A percentile compares a stretch with the other conserved stretches of the same genome.
Evolutionary conservation across 2,329 filamentous ascomycete species (phyloP).

Genomic region (Colletotrichum horii): DNA sequence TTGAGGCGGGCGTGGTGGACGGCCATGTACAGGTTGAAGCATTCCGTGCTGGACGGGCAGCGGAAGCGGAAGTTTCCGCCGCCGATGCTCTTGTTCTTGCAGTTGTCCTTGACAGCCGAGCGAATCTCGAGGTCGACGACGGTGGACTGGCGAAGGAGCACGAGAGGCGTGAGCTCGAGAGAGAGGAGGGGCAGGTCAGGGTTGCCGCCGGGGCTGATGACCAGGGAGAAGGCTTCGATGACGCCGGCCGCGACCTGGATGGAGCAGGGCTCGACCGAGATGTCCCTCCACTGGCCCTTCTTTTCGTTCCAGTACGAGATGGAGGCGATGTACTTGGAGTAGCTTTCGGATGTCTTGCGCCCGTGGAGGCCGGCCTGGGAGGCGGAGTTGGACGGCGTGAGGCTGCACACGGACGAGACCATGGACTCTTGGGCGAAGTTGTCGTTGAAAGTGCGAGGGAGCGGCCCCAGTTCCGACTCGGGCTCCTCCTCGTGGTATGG

Average conservation of each 20-base stretch:
- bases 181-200: constrained; percentile 60
- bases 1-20: constrained; percentile 91
- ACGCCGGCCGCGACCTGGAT: constrained; percentile 63
- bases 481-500: not conserved
- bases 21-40: constrained; percentile 80
- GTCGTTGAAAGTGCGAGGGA: not conserved
- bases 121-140: constrained; percentile 93
- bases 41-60: constrained; percentile 76
- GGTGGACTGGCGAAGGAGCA: constrained; percentile 88
- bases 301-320: constrained; percentile 69
- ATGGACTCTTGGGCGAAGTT: constrained; percentile 33
- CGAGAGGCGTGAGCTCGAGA: constrained; percentile 88
- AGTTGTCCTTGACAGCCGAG: constrained; percentile 78
- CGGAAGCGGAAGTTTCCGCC: constrained; percentile 88
- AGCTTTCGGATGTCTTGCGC: constrained; percentile 52
- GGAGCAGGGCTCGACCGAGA: constrained; percentile 56
- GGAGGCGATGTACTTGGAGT: constrained; percentile 54
- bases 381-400: constrained; percentile 81
- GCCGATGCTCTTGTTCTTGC: constrained; percentile 70
- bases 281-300: constrained; percentile 64
- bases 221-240: constrained; percentile 60
- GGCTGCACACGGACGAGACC: constrained; percentile 61
- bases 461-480: not conserved
- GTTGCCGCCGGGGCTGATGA: constrained; percentile 29
- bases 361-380: constrained; percentile 73